Evolutionary conservation across 306 rosid species (phyloP).

Genomic region (Spatholobus suberectus): DNA sequence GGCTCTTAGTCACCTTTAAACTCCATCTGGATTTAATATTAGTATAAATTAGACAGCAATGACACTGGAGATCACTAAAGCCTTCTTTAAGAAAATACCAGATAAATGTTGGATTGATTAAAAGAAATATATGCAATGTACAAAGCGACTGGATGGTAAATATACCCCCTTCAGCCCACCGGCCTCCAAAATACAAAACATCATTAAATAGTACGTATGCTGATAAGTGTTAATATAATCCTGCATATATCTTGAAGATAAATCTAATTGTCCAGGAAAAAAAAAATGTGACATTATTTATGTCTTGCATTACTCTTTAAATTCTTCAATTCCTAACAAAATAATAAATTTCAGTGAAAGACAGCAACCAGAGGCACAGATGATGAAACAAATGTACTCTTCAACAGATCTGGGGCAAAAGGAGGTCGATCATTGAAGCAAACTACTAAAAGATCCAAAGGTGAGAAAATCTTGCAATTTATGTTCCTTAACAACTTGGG

Average conservation of each 20-base stretch:
- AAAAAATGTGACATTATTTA: conserved; percentile 10
- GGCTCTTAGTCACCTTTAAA: neutral
- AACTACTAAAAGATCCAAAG: conserved; percentile 36
- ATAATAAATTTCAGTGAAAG: conserved; percentile 2
- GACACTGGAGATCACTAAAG: neutral
- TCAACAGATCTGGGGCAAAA: conserved; percentile 24
- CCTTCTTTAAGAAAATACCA: neutral
- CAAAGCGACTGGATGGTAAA: neutral
- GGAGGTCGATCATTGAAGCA: conserved; percentile 41
- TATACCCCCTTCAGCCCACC: neutral
- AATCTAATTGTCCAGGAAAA: conserved; percentile 15
- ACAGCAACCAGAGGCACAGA: conserved; percentile 24
- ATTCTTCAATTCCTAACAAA: conserved; percentile 13
- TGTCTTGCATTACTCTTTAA: conserved; percentile 19
- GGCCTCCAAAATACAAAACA: neutral
- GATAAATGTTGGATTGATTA: neutral
- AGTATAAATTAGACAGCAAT: neutral
- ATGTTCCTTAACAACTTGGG: conserved; percentile 43
- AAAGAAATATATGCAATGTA: neutral
- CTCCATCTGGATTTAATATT: neutral
- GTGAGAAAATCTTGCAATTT: conserved; percentile 39
- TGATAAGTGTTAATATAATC: neutral
- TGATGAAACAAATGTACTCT: conserved; percentile 36
- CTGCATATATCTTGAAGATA: conserved; percentile 26
- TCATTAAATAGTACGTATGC: neutral